phyloP scores from a whole-genome alignment of 768 basidiomycete genomes.

The Fomitopsis pulvina region DNA sequence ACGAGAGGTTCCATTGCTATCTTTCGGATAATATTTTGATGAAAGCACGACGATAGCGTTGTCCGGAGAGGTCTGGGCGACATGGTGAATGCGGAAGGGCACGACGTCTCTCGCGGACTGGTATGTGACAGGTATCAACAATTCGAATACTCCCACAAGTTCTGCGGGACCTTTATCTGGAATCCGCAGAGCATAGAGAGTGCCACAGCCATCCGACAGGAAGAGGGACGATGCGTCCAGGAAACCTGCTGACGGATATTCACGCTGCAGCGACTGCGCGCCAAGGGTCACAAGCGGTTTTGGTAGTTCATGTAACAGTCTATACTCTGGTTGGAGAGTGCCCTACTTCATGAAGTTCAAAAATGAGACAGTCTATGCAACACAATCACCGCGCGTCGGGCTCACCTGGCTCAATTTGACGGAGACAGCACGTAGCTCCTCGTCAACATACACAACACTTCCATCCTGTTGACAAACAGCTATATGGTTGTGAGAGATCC shows the following conservation, averaged over 20 bases:
- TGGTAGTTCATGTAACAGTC: constrained; percentile 55
- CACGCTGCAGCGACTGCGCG: constrained; percentile 39
- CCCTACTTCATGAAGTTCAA: constrained; percentile 36
- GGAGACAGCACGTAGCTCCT: constrained; percentile 50
- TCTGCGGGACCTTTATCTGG: constrained; percentile 31
- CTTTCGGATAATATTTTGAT: constrained; percentile 36
- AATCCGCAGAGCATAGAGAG: constrained; percentile 53
- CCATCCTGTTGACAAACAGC: constrained; percentile 37
- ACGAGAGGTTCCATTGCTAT: not conserved
- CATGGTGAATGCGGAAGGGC: constrained; percentile 42
- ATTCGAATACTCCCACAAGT: constrained; percentile 47
- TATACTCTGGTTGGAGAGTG: constrained; percentile 43
- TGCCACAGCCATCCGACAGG: constrained; percentile 67
- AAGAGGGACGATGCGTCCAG: constrained; percentile 42
- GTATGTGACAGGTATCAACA: constrained; percentile 22
- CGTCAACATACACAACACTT: constrained; percentile 63
- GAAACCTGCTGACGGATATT: constrained; percentile 72
- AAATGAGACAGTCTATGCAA: constrained; percentile 1
- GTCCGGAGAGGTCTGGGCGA: constrained; percentile 29
- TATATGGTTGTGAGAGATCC: constrained; percentile 83
- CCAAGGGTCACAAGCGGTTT: constrained; percentile 38
- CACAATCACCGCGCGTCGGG: not conserved
- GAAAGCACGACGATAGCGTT: constrained; percentile 48
- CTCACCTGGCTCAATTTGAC: constrained; percentile 57
- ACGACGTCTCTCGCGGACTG: constrained; percentile 22